Conservation (phyloP, 2,329 filamentous ascomycete genomes). For the Diaporthe sp. region DNA sequence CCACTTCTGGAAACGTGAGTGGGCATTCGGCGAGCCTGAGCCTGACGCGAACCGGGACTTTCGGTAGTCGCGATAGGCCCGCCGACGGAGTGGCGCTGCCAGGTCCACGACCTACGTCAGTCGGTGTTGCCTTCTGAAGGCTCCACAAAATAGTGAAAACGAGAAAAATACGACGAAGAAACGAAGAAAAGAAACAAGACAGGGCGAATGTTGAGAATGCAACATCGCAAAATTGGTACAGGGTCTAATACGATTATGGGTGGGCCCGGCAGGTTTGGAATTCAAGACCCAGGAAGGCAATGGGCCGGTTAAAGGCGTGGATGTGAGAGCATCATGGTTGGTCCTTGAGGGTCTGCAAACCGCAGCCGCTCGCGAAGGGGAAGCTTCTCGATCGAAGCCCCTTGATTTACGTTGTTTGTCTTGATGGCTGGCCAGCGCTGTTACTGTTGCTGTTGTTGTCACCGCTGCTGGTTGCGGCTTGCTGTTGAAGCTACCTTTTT, state of each 20-base stretch:
- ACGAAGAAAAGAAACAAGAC: not conserved
- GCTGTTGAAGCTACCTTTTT: constrained; percentile 32
- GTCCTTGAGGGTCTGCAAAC: constrained; percentile 5
- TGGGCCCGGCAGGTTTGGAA: constrained; percentile 17
- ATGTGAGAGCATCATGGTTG: not conserved
- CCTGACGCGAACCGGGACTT: constrained; percentile 35
- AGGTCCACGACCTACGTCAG: constrained; percentile 56
- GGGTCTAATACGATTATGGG: constrained; percentile 6
- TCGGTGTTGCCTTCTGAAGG: constrained; percentile 62
- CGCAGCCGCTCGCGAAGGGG: constrained; percentile 10
- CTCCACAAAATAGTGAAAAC: not conserved
- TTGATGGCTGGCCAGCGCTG: constrained; percentile 33
- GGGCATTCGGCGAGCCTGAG: constrained; percentile 32
- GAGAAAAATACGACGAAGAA: not conserved
- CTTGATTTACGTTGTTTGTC: constrained; percentile 23
- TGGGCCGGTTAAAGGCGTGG: constrained; percentile 19
- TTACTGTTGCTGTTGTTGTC: constrained; percentile 12
- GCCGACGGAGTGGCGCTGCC: constrained; percentile 35
- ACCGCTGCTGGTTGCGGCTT: constrained; percentile 33
- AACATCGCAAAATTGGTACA: constrained; percentile 30
- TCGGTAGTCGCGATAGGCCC: constrained; percentile 38
- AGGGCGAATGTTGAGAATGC: not conserved
- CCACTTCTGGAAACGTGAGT: constrained; percentile 50
- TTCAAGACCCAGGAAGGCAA: constrained; percentile 23
- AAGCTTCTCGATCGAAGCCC: constrained; percentile 34